Base-by-base conservation (phyloP, 164 flowering plant genomes). In the Vitis labrusca region DNA sequence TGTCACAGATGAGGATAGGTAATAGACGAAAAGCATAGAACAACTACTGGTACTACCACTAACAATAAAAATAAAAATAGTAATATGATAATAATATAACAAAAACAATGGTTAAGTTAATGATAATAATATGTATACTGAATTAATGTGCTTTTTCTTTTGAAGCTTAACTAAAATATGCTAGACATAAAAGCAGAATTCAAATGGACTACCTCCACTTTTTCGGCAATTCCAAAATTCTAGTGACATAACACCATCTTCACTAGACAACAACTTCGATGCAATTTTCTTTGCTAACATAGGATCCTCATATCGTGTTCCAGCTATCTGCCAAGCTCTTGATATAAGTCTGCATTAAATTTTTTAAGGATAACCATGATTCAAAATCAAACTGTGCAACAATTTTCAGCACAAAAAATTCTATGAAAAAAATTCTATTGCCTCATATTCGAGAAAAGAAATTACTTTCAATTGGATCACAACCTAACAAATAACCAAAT, bases 321-420 rank as follows among this genome's bases (percentile, higher is more conserved):
- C 91, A 64, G 97, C 86, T 59, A 86, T 66, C 82, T 81, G 80
- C 97, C 94, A 90, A 68, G 91, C 80, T 78, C 85, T 88, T 73
- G 91, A 84, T 68, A 88, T 74, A 63, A 84, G 89, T 72, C 97
- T 91, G 77, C 73, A 73, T 60, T 17, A 70, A 13, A 72, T 54
- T 11, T 65, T 10, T 13, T 6, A 61, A 19, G 11, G 16, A n/a
- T 23, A 23, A 23, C 27, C 27, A 23, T 23, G 27, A 23, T 23
- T 23, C 27, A 23, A 23, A 52, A 12, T 65, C 50, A 69, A 13
- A n/a, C 44, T 3, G 44, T 61, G 10, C 2, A 14, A 48, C 10
- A 67, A 54, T 2, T 30, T 37, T 16, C 5, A 17, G 11, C 1
- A 15, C n/a, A 61, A 37, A 63, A 63, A 63, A 63, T 63, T 63